Conservation (phyloP, 108 stramenopile species). For the Nitzschia putrida region DNA sequence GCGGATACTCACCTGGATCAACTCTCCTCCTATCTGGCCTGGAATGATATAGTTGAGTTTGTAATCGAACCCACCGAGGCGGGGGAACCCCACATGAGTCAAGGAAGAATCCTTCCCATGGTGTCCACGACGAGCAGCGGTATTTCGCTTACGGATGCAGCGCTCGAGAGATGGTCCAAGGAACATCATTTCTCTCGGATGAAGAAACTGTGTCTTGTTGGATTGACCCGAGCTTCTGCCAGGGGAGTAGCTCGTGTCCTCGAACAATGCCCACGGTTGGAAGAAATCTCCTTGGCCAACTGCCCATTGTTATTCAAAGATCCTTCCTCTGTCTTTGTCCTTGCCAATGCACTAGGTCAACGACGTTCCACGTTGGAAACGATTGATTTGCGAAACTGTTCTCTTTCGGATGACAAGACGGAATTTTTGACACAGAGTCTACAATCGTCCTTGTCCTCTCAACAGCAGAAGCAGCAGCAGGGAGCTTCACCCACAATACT, state of each 20-base stretch:
- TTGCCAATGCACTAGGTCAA: neutral
- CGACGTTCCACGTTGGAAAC: neutral
- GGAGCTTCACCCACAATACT: no score
- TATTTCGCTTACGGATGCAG: neutral
- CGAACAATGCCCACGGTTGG: conserved; percentile 1
- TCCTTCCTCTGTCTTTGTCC: neutral
- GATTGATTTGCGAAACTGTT: no score
- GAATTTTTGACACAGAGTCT: no score
- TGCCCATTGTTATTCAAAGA: neutral
- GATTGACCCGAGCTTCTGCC: neutral
- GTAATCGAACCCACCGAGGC: neutral
- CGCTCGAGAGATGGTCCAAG: neutral
- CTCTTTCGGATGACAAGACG: no score
- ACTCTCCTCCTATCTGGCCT: neutral
- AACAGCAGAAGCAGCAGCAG: no score
- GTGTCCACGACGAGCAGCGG: neutral
- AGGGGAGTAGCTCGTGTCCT: neutral
- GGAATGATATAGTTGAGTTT: neutral
- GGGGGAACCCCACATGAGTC: neutral
- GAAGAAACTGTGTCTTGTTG: neutral
- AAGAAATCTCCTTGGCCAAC: neutral
- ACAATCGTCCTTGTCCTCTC: no score
- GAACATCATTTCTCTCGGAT: neutral
- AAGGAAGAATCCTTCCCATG: neutral
- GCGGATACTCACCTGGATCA: conserved; percentile 9